Evolutionary conservation across 2,329 filamentous ascomycete genomes (phyloP).

Genomic region (Phyllosticta capitalensis): DNA sequence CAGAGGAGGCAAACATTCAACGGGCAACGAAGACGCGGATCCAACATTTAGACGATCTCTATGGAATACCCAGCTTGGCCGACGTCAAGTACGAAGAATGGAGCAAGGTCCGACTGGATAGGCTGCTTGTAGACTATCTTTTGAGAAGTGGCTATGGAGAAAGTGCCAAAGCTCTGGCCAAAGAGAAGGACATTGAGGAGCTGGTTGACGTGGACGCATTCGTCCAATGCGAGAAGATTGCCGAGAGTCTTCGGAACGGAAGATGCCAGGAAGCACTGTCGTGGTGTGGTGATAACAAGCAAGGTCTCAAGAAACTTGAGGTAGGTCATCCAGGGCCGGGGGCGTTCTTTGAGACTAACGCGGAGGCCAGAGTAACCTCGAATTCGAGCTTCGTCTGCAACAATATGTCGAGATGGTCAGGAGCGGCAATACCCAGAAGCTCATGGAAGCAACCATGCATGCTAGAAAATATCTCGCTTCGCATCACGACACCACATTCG

Average conservation of each 20-base stretch:
- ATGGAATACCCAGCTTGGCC: slow-evolving; percentile 67
- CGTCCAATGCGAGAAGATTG: slow-evolving; percentile 68
- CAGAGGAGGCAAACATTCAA: slow-evolving; percentile 71
- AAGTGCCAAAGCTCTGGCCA: slow-evolving; percentile 65
- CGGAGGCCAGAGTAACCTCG: slow-evolving; percentile 58
- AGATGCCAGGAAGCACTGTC: slow-evolving; percentile 57
- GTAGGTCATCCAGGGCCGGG: slow-evolving; percentile 36
- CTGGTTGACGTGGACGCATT: slow-evolving; percentile 88
- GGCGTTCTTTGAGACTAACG: neutral
- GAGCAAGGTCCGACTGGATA: slow-evolving; percentile 71
- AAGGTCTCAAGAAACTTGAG: slow-evolving; percentile 78
- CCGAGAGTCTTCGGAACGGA: slow-evolving; percentile 54
- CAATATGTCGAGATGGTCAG: slow-evolving; percentile 90
- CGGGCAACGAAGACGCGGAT: slow-evolving; percentile 67
- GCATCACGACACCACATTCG: slow-evolving; percentile 58
- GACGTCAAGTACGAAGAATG: slow-evolving; percentile 92
- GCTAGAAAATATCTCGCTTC: slow-evolving; percentile 72
- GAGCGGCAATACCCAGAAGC: slow-evolving; percentile 46
- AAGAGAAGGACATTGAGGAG: slow-evolving; percentile 64
- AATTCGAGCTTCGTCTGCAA: slow-evolving; percentile 87
- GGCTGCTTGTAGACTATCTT: slow-evolving; percentile 86
- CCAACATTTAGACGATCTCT: slow-evolving; percentile 70
- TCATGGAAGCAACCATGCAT: slow-evolving; percentile 69
- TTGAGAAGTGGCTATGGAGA: slow-evolving; percentile 72
- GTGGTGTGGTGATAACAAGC: slow-evolving; percentile 93